Base-by-base conservation (phyloP, 805 yeast genomes). In the Yarrowia osloensis region DNA sequence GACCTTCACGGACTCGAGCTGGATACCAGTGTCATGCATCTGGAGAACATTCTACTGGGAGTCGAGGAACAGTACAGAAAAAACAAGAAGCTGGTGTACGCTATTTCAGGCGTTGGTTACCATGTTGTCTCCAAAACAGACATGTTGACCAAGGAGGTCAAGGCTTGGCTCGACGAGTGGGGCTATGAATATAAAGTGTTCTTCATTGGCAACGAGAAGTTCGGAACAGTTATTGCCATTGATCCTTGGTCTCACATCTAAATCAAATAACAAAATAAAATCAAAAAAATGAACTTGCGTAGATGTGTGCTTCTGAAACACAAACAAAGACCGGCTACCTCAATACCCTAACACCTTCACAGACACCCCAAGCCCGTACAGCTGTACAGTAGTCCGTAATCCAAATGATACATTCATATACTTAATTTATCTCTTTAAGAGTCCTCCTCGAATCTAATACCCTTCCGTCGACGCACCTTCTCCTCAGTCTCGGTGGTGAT, bases 171-270 rank as follows among this genome's bases (percentile, higher is more conserved):
- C 5, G 80, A 80, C 68, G 73, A 75, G 44, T 70, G 75, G 67
- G 82, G 81, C 3, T 81, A 76, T 67, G 75, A 76, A 65, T 79
- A 78, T 74, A 76, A 77, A 29, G 74, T 75, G n/a, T 75, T 77
- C 54, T 67, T 67, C n/a, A 76, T 77, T 33, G 76, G 75, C 7
- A 72, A 71, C 33, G 69, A 74, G 0, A 70, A 68, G 21, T 78
- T 71, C 67, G 83, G 83, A 0, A 73, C 77, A 7, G 66, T 81
- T 3, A 73, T 79, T n/a, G 82, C 78, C 13, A 72, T 80, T 7
- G 82, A 80, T 67, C 82, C 83, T 2, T 80, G 79, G 79, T 70
- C 73, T 8, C 73, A 72, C 37, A 37, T 71, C 19, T 71, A 61
- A 57, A 31, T 22, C n/a, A 50, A 33, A 54, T 54, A 39, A 40